Evolutionary conservation across 1,139 yeast species (phyloP).

Genomic region (Diutina neorugosa): DNA sequence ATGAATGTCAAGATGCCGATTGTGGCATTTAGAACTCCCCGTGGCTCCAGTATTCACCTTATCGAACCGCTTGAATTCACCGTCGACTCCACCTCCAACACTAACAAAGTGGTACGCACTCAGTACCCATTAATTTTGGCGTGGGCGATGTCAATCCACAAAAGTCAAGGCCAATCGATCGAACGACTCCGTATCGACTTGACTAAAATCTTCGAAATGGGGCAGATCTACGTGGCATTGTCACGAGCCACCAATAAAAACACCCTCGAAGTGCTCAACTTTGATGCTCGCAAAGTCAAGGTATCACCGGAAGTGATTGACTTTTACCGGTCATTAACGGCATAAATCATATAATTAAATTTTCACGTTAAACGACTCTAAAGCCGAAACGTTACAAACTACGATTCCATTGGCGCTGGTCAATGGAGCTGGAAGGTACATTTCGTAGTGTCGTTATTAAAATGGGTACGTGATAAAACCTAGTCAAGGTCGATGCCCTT

Average conservation of each 20-base stretch:
- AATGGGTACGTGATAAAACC: background rate
- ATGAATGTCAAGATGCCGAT: background rate
- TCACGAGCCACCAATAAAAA: slow-evolving; percentile 52
- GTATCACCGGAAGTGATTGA: background rate
- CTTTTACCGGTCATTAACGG: background rate
- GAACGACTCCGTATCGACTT: slow-evolving; percentile 76
- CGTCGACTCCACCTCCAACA: background rate
- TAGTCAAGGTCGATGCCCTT: slow-evolving; percentile 46
- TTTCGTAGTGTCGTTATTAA: background rate
- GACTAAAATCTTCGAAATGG: slow-evolving; percentile 68
- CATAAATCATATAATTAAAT: background rate
- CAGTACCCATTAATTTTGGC: slow-evolving; percentile 84
- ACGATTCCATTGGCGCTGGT: too few relatives aligned
- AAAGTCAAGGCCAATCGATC: slow-evolving; percentile 92
- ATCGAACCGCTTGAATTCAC: background rate
- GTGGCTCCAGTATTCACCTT: background rate
- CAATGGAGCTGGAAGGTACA: background rate
- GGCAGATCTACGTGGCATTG: slow-evolving; percentile 91
- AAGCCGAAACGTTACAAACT: too few relatives aligned
- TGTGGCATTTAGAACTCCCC: background rate
- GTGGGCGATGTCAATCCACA: slow-evolving; percentile 93
- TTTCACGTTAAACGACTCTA: too few relatives aligned
- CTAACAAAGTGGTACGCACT: slow-evolving; percentile 15
- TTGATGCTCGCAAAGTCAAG: background rate
- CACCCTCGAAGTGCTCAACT: background rate